Evolutionary conservation across 352 stramenopile genomes (phyloP).

Genomic region (Peronospora destructor): DNA sequence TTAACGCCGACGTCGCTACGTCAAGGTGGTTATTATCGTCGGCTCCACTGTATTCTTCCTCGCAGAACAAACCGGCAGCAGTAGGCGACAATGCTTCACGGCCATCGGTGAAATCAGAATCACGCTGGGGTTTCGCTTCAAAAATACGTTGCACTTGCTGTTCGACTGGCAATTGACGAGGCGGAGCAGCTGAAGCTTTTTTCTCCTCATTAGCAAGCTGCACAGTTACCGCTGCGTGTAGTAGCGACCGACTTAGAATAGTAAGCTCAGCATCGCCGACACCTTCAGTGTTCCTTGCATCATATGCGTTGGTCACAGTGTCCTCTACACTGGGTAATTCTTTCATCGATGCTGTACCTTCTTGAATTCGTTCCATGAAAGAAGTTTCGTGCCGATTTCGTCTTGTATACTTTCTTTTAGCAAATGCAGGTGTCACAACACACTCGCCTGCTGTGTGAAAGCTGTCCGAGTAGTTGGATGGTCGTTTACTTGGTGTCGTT

Average conservation of each 20-base stretch:
- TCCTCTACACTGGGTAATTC: slow-evolving; percentile 33
- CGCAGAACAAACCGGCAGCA: slow-evolving; percentile 49
- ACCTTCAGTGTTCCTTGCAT: slow-evolving; percentile 20
- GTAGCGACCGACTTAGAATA: slow-evolving; percentile 49
- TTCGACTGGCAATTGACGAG: background rate
- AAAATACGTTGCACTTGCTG: slow-evolving; percentile 1
- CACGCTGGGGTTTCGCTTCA: slow-evolving; percentile 5
- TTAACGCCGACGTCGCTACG: slow-evolving; percentile 1
- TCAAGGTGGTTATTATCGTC: slow-evolving; percentile 11
- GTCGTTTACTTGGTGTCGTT: slow-evolving; percentile 27
- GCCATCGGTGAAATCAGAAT: slow-evolving; percentile 8
- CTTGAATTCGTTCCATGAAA: slow-evolving; percentile 39
- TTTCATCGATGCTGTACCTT: slow-evolving; percentile 6
- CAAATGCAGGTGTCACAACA: slow-evolving; percentile 22
- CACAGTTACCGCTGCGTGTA: slow-evolving; percentile 41
- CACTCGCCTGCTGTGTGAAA: slow-evolving; percentile 13
- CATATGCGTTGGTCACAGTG: slow-evolving; percentile 34
- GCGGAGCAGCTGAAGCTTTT: background rate
- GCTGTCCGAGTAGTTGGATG: slow-evolving; percentile 19
- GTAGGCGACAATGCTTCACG: slow-evolving; percentile 33
- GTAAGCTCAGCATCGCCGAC: slow-evolving; percentile 29
- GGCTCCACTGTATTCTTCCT: slow-evolving; percentile 55
- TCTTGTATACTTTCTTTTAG: slow-evolving; percentile 42
- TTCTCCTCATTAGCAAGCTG: slow-evolving; percentile 26
- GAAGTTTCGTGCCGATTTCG: slow-evolving; percentile 21